Evolutionary conservation across 2,329 filamentous ascomycete species (phyloP).

Genomic region (Penicillium vulpinum): DNA sequence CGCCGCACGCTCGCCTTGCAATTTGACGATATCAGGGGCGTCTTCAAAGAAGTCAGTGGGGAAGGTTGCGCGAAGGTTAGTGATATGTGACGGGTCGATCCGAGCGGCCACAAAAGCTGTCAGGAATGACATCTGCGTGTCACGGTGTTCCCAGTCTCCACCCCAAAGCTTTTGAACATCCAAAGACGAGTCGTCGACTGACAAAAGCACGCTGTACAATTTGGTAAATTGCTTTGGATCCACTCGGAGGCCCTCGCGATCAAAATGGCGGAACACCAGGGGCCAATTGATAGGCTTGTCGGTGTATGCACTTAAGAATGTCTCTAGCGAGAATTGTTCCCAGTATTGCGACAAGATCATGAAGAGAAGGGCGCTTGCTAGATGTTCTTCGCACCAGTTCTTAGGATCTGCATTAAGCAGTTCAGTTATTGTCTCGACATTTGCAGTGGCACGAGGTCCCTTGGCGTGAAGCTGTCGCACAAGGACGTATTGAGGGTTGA

Average conservation of each 20-base stretch:
- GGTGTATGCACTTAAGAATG: slow-evolving; percentile 59
- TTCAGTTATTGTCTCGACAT: slow-evolving; percentile 68
- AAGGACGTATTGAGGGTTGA: slow-evolving; percentile 47
- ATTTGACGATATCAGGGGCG: slow-evolving; percentile 59
- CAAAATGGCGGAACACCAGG: slow-evolving; percentile 75
- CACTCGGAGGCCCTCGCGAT: slow-evolving; percentile 73
- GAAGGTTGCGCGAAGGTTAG: slow-evolving; percentile 76
- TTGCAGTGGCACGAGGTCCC: slow-evolving; percentile 73
- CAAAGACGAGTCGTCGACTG: slow-evolving; percentile 62
- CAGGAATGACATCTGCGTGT: slow-evolving; percentile 92
- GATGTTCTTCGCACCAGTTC: slow-evolving; percentile 75
- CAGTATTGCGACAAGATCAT: slow-evolving; percentile 63
- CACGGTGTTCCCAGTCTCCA: slow-evolving; percentile 78
- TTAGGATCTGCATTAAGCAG: slow-evolving; percentile 58
- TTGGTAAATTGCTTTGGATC: slow-evolving; percentile 77
- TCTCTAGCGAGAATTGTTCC: slow-evolving; percentile 67
- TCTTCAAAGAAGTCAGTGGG: slow-evolving; percentile 63
- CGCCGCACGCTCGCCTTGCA: slow-evolving; percentile 65
- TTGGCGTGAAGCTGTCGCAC: slow-evolving; percentile 68
- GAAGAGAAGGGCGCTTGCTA: slow-evolving; percentile 76
- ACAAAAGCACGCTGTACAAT: slow-evolving; percentile 77
- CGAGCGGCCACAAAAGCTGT: slow-evolving; percentile 78
- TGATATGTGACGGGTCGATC: slow-evolving; percentile 81
- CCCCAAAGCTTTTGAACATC: slow-evolving; percentile 91
- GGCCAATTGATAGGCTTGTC: slow-evolving; percentile 63